Percentiles rank a stretch among this genome's conserved stretches.
Conservation (phyloP, 257 asterid species). For the Avicennia marina region DNA sequence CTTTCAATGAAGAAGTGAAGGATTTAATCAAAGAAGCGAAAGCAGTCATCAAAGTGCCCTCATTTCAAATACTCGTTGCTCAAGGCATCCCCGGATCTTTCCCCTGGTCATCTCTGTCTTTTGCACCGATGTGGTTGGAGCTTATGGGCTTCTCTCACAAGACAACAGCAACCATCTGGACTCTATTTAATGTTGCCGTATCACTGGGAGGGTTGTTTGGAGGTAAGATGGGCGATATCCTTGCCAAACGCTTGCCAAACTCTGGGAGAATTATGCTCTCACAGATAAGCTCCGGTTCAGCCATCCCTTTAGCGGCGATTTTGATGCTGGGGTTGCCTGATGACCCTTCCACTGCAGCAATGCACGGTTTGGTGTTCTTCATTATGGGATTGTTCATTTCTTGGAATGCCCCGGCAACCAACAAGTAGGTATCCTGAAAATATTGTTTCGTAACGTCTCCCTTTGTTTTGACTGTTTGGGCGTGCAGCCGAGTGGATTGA, state of each 20-base stretch:
- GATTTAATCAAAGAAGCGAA: constrained; percentile 62
- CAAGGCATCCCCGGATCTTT: constrained; percentile 81
- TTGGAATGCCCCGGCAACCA: constrained; percentile 90
- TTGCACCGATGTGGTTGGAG: constrained; percentile 85
- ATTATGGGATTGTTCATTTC: constrained; percentile 63
- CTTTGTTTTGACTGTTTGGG: no score
- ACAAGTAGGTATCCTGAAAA: constrained; percentile 50
- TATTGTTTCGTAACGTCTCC: no score
- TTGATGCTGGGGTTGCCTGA: constrained; percentile 64
- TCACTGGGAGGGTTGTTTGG: constrained; percentile 76
- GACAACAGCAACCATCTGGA: constrained; percentile 58
- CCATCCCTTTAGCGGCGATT: constrained; percentile 73
- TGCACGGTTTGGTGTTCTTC: constrained; percentile 66
- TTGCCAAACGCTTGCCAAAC: constrained; percentile 62
- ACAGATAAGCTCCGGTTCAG: constrained; percentile 82
- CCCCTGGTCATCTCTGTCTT: constrained; percentile 71
- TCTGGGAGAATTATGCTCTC: constrained; percentile 72
- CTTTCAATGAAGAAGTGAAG: constrained; percentile 40
- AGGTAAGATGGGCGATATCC: constrained; percentile 73
- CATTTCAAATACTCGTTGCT: constrained; percentile 67
- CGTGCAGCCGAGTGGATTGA: no score
- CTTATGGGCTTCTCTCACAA: constrained; percentile 82
- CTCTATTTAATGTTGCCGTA: constrained; percentile 55
- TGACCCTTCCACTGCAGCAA: constrained; percentile 49
- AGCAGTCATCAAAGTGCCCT: constrained; percentile 54